Evolutionary conservation across 176 grass and related monocot species (phyloP).

Genomic region (Aegilops speltoides): DNA sequence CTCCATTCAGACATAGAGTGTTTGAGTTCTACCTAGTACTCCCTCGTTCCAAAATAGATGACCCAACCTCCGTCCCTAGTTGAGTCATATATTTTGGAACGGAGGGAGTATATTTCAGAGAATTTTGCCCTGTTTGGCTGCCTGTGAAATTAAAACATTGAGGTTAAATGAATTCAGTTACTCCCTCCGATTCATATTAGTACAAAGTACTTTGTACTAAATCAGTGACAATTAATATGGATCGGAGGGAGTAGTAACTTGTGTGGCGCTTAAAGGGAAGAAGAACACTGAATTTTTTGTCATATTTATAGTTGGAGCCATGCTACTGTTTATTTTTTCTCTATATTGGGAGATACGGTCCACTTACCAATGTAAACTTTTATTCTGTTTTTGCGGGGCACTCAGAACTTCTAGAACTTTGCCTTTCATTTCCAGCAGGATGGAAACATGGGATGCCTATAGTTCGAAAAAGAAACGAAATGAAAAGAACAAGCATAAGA

Average conservation of each 20-base stretch:
- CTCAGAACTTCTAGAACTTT: background rate
- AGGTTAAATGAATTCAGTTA: no score
- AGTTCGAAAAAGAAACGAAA: background rate
- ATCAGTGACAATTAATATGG: no score
- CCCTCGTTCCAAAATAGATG: no score
- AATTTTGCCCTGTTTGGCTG: background rate
- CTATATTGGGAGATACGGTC: background rate
- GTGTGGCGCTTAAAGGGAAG: background rate
- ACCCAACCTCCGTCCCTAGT: no score
- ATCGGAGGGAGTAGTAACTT: background rate
- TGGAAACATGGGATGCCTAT: background rate
- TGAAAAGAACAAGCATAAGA: background rate
- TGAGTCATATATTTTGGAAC: no score
- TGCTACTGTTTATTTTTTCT: background rate
- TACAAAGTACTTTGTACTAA: no score
- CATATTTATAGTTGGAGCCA: background rate
- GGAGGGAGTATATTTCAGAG: background rate
- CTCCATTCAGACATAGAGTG: background rate
- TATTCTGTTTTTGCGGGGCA: background rate
- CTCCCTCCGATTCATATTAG: no score
- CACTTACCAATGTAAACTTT: background rate
- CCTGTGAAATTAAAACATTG: no score
- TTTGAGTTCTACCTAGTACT: background rate
- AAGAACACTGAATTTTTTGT: background rate
- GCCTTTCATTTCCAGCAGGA: background rate